phyloP scores from a whole-genome alignment of 257 asterid genomes.

The Solanum appendiculatum region DNA sequence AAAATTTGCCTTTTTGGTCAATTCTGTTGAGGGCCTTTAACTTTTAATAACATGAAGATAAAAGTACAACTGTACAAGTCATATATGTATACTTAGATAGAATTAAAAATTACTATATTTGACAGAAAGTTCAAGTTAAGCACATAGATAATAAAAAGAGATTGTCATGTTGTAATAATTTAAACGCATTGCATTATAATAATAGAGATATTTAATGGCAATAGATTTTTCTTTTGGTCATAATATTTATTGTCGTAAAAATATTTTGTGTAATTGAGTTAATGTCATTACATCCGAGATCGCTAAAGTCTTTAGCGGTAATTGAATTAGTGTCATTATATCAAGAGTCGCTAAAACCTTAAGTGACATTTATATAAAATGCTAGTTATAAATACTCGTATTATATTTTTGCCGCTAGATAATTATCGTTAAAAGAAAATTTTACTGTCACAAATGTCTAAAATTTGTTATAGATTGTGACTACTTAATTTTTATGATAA shows the following conservation, averaged over 20 bases:
- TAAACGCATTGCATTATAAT: no score
- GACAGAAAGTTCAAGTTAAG: not conserved
- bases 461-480: not conserved
- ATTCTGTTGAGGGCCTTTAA: not conserved
- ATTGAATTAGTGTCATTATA: rapidly evolving
- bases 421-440: not conserved
- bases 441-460: not conserved
- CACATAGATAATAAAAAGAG: not conserved
- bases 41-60: not conserved
- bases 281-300: rapidly evolving
- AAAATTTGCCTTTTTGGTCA: not conserved
- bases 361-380: no score
- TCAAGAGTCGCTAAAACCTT: rapidly evolving
- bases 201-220: no score
- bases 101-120: not conserved
- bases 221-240: no score
- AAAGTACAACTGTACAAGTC: not conserved
- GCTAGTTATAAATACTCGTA: no score
- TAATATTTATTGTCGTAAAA: no score
- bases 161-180: not conserved
- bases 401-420: not conserved
- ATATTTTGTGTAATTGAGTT: no score
- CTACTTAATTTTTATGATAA: no score
- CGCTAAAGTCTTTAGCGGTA: rapidly evolving
- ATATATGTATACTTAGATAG: not conserved